Conservation (phyloP, 1,139 yeast genomes). For the Pichia sp. region DNA sequence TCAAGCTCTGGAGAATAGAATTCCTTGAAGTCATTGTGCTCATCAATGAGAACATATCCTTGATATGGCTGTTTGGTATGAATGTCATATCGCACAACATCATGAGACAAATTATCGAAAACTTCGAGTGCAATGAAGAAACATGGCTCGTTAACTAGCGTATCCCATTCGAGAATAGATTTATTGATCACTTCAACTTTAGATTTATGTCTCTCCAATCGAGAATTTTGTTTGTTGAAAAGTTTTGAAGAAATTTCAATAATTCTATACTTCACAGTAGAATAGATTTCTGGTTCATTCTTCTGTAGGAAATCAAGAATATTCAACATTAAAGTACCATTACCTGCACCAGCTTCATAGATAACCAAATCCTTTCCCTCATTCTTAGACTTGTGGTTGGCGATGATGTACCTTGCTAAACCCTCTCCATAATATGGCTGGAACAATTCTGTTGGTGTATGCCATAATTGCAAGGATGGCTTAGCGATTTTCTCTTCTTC, state of each 20-base stretch:
- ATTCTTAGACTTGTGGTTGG: constrained; percentile 61
- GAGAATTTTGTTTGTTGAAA: constrained; percentile 50
- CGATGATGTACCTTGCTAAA: constrained; percentile 63
- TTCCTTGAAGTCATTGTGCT: constrained; percentile 70
- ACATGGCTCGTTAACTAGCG: constrained; percentile 59
- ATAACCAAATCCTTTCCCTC: constrained; percentile 62
- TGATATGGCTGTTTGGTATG: constrained; percentile 63
- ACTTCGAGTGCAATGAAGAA: constrained; percentile 80
- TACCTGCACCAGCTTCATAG: constrained; percentile 90
- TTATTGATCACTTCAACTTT: constrained; percentile 63
- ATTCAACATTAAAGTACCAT: constrained; percentile 78
- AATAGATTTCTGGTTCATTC: constrained; percentile 66
- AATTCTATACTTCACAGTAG: constrained; percentile 60
- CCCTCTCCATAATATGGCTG: constrained; percentile 84
- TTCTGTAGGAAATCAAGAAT: constrained; percentile 59
- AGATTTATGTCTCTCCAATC: constrained; percentile 32
- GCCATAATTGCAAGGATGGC: constrained; percentile 70
- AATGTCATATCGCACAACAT: constrained; percentile 69
- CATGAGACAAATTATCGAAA: constrained; percentile 81
- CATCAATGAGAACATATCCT: constrained; percentile 71
- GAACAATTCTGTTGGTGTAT: constrained; percentile 82
- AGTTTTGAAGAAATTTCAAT: constrained; percentile 70
- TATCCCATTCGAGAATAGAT: constrained; percentile 72
- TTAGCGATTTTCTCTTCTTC: constrained; percentile 21
- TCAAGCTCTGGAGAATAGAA: constrained; percentile 66